A percentile compares a stretch with the other conserved stretches of the same genome.
Evolutionary conservation across 176 grass and related monocot species (phyloP).

Genomic region (Hyparrhenia diplandra): DNA sequence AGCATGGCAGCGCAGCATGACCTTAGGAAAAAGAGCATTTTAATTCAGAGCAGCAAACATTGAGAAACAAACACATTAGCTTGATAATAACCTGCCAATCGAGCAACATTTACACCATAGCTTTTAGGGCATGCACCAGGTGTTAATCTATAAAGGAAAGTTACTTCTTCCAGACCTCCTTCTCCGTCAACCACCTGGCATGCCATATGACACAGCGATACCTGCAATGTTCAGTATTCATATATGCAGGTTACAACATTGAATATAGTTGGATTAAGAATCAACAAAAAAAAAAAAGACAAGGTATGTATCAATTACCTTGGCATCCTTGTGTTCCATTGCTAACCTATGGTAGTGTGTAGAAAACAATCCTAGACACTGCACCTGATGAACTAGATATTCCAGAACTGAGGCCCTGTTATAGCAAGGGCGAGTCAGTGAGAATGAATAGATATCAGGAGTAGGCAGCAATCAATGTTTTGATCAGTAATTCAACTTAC

Average conservation of each 20-base stretch:
- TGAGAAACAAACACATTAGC: conserved; percentile 5
- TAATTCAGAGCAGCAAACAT: conserved; percentile 7
- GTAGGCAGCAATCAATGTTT: neutral
- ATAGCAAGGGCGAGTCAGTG: conserved; percentile 22
- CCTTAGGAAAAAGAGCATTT: conserved; percentile 15
- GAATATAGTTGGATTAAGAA: neutral
- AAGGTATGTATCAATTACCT: conserved; percentile 41
- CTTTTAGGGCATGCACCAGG: conserved; percentile 94
- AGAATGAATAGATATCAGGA: conserved; percentile 14
- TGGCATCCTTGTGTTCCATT: conserved; percentile 64
- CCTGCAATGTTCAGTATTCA: conserved; percentile 44
- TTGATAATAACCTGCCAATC: conserved; percentile 70
- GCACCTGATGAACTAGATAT: conserved; percentile 67
- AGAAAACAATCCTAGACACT: conserved; percentile 93
- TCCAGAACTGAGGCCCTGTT: conserved; percentile 83
- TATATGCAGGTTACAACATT: conserved; percentile 24
- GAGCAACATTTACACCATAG: conserved; percentile 97
- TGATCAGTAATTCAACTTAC: conserved; percentile 49
- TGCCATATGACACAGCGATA: conserved; percentile 86
- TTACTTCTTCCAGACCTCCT: conserved; percentile 80
- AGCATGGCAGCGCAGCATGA: neutral
- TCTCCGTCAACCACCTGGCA: conserved; percentile 64
- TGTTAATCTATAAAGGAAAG: conserved; percentile 80
- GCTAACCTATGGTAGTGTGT: conserved; percentile 93
- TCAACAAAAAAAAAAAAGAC: neutral